phyloP scores from a whole-genome alignment of 108 stramenopile genomes.

The Fragilariopsis cylindrus region DNA sequence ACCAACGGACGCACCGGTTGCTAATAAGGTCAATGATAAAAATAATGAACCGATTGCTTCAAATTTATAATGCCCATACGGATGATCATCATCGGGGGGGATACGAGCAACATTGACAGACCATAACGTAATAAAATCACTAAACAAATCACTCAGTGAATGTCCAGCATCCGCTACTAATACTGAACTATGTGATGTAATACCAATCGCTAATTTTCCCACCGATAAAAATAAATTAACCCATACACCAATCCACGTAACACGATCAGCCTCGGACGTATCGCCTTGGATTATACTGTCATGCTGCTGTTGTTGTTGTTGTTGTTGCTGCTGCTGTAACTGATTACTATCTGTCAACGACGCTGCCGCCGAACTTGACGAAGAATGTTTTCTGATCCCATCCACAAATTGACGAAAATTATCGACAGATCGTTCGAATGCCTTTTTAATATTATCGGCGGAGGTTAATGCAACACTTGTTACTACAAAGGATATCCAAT shows the following conservation, averaged over 20 bases:
- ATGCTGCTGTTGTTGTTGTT: neutral
- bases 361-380: slow-evolving; percentile 26
- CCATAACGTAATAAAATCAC: slow-evolving; percentile 94
- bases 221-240: slow-evolving; percentile 76
- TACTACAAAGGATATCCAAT: slow-evolving; percentile 31
- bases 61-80: slow-evolving; percentile 97
- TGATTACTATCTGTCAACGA: neutral
- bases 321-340: slow-evolving; percentile 5
- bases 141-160: slow-evolving; percentile 87
- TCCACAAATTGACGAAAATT: slow-evolving; percentile 14
- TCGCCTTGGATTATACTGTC: slow-evolving; percentile 35
- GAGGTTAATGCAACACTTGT: slow-evolving; percentile 17
- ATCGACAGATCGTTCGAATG: slow-evolving; percentile 6
- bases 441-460: slow-evolving; percentile 20
- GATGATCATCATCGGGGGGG: slow-evolving; percentile 92
- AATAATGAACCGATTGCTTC: slow-evolving; percentile 91
- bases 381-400: slow-evolving; percentile 31
- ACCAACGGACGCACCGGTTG: slow-evolving; percentile 86
- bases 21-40: slow-evolving; percentile 88
- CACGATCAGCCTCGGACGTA: slow-evolving; percentile 76
- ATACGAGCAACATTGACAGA: slow-evolving; percentile 82
- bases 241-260: slow-evolving; percentile 84
- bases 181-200: slow-evolving; percentile 80
- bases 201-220: slow-evolving; percentile 82
- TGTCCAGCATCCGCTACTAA: slow-evolving; percentile 97